Evolutionary conservation across 2,329 filamentous ascomycete species (phyloP), one percentile per base, ranked within the genome.

Genomic region (Cryphonectria japonica): DNA sequence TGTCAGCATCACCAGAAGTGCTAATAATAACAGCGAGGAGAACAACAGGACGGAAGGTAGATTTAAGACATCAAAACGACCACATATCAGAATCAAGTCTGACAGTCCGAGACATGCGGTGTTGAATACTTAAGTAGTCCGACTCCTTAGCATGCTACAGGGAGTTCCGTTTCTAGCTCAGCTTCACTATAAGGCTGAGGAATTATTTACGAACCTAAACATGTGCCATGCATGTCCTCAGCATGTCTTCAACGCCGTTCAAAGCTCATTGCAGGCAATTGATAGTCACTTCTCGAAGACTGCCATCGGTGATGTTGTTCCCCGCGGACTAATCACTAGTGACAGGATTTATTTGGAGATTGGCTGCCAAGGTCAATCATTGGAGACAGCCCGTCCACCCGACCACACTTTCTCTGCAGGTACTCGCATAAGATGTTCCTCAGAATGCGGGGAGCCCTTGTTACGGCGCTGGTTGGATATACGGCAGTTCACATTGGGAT

Each of bases 391-490:
- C 46, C 46, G 19, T n/a, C 46, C 46, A 50, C 46, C 19, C 46
- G 46, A 50, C 46, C 46, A 50, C 46, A n/a, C 26, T 26, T 7
- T 50, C 22, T 50, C 46, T 50, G 19, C 46, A 50, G 52, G 32
- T 66, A 43, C 16, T 52, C 54, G 59, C 59, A 39, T 39, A n/a
- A 32, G 65, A 59, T 59, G n/a, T 11, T 65, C 52, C 34, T 13
- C 19, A n/a, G 46, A 57, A 52, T 66, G 64, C 64, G 65, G 65
- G 65, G 50, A 67, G 50, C 65, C 65, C 65, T 37, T 52, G 46
- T 67, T 43, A 41, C 29, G 39, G 19, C 46, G 22, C 19, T 54
- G 22, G 46, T 37, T 37, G 43, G 14, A 14, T 22, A n/a, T 59
- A n/a, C 65, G 65, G 65, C 65, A 67, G 65, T 67, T 67, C 50